phyloP scores from a whole-genome alignment of 768 basidiomycete species.

The Hypholoma sublateritium region DNA sequence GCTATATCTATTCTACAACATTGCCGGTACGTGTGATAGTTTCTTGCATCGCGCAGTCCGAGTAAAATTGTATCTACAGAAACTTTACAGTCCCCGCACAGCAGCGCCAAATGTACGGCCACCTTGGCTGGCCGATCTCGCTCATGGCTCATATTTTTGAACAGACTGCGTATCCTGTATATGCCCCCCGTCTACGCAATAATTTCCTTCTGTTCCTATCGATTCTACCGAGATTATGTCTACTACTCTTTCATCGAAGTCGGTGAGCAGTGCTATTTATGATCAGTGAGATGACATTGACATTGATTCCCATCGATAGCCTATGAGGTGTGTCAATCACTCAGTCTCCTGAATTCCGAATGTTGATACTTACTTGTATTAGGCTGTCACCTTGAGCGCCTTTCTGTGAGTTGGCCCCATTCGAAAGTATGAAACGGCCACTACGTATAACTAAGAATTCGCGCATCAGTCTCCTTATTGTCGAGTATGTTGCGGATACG shows the following conservation, averaged over 20 bases:
- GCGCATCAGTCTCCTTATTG: constrained; percentile 61
- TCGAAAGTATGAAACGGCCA: not conserved
- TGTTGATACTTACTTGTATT: constrained; percentile 4
- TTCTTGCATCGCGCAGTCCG: not conserved
- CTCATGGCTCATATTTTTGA: not conserved
- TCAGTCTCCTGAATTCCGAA: not conserved
- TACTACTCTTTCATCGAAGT: constrained; percentile 47
- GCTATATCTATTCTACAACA: constrained; percentile 55
- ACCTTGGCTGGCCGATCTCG: not conserved
- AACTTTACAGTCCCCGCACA: constrained; percentile 70
- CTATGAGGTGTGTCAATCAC: constrained; percentile 55
- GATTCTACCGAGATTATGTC: constrained; percentile 77
- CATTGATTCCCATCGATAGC: constrained; percentile 35
- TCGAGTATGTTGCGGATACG: constrained; percentile 81
- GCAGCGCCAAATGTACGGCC: constrained; percentile 76
- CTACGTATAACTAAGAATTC: not conserved
- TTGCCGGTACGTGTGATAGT: constrained; percentile 49
- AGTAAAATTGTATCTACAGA: constrained; percentile 35
- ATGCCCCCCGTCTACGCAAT: constrained; percentile 84
- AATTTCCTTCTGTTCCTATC: constrained; percentile 84
- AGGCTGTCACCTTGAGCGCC: constrained; percentile 84
- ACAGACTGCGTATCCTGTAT: constrained; percentile 74
- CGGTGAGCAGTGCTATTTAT: constrained; percentile 23
- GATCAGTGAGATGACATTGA: not conserved
- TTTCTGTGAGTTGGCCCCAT: constrained; percentile 62